These are phyloP conservation scores for Castanospermum australe DNA, from an alignment of 306 rosid genomes.

Conservation along the genomic window DNA sequence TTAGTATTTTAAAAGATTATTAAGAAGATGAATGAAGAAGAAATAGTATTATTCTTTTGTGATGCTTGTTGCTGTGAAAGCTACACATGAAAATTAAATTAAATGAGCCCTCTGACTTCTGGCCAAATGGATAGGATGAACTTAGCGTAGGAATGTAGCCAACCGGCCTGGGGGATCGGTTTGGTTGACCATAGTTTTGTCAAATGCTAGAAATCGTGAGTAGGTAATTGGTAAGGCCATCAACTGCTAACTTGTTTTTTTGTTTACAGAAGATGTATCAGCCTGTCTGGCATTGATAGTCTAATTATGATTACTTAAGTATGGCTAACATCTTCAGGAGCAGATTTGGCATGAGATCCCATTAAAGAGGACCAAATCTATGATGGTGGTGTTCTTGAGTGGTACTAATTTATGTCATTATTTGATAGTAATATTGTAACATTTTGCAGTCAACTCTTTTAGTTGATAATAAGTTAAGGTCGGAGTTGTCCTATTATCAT, in stretches of 20 bases:
- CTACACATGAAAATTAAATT: background rate
- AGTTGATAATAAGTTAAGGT: background rate
- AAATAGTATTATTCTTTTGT: too few species aligned
- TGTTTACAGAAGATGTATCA: background rate
- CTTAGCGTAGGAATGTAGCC: background rate
- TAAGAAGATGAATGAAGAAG: too few species aligned
- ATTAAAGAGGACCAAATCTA: conserved; percentile 22
- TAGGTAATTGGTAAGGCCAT: background rate
- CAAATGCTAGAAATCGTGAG: background rate
- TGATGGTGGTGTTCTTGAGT: background rate
- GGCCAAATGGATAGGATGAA: background rate
- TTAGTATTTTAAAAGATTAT: too few species aligned
- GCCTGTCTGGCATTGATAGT: background rate
- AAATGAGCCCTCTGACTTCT: background rate
- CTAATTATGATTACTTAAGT: conserved; percentile 24
- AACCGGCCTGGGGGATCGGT: conserved; percentile 5
- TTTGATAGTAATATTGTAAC: background rate
- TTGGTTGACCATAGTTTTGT: conserved; percentile 22
- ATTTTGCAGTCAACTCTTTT: conserved; percentile 13
- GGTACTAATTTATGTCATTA: background rate
- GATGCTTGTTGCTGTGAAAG: background rate
- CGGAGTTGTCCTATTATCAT: too few species aligned
- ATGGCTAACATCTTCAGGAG: background rate
- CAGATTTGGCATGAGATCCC: conserved; percentile 7
- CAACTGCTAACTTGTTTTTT: background rate